Percentiles rank a stretch among this genome's conserved stretches.
Conservation (phyloP, 495 filamentous ascomycete genomes). For the Haplographium delicatum region DNA sequence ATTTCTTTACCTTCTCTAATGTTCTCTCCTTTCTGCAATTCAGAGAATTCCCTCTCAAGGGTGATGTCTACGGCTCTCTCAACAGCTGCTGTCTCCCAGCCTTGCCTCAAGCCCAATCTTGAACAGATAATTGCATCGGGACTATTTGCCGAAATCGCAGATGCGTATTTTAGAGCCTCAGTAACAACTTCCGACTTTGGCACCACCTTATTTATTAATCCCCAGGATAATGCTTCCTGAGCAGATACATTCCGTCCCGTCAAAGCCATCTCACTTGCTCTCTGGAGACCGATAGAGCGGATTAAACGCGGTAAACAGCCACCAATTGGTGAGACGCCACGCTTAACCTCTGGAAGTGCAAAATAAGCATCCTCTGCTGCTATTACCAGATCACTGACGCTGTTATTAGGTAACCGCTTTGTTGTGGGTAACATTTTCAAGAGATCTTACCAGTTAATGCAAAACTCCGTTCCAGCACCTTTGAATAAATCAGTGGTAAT, state of each 20-base stretch:
- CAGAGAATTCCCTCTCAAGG: constrained; percentile 10
- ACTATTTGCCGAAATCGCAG: constrained; percentile 52
- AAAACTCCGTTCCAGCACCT: constrained; percentile 70
- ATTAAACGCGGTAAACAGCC: constrained; percentile 62
- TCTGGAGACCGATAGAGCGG: constrained; percentile 57
- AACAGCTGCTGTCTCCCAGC: constrained; percentile 60
- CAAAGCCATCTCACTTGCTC: constrained; percentile 64
- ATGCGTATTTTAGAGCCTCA: constrained; percentile 43
- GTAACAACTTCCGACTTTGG: constrained; percentile 34
- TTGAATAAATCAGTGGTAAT: too few species aligned
- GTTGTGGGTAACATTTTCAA: too few species aligned
- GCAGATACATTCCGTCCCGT: constrained; percentile 54
- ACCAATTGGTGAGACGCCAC: constrained; percentile 63
- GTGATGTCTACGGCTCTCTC: constrained; percentile 46
- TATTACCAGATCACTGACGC: constrained; percentile 55
- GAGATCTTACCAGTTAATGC: constrained; percentile 51
- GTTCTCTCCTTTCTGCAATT: constrained; percentile 34
- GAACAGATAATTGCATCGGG: constrained; percentile 66
- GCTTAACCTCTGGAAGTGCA: constrained; percentile 59
- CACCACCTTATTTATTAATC: constrained; percentile 63
- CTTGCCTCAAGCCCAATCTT: constrained; percentile 56
- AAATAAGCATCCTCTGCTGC: constrained; percentile 51
- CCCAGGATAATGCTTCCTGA: constrained; percentile 56
- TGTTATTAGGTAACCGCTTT: not conserved
- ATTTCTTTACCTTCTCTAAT: constrained; percentile 29